Percentiles rank a stretch among this genome's conserved stretches.
phyloP scores from a whole-genome alignment of 2,329 filamentous ascomycete species.

The Trichoderma endophyticum region DNA sequence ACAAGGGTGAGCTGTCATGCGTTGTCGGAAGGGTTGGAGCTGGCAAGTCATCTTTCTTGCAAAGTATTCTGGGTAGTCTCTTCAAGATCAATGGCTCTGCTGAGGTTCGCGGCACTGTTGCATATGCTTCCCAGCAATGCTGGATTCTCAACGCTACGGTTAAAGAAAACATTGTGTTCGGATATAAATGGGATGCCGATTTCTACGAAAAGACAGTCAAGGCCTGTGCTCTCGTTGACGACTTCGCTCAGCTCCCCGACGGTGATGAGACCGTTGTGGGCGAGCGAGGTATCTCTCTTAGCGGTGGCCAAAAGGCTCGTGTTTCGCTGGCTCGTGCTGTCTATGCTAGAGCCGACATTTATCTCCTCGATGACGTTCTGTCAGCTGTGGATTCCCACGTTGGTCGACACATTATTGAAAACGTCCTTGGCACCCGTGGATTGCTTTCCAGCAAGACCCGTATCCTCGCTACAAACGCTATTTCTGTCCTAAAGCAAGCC shows the following conservation, averaged over 20 bases:
- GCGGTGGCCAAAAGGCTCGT: conserved; percentile 92
- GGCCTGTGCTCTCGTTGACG: conserved; percentile 85
- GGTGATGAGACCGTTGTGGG: conserved; percentile 96
- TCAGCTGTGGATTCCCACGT: conserved; percentile 99
- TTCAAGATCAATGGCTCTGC: conserved; percentile 87
- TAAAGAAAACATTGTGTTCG: conserved; percentile 95
- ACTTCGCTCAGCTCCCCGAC: conserved; percentile 89
- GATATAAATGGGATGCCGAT: conserved; percentile 85
- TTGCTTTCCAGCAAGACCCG: conserved; percentile 82
- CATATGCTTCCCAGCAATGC: conserved; percentile 87
- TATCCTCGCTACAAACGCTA: conserved; percentile 91
- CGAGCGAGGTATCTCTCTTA: conserved; percentile 92
- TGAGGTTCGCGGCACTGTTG: conserved; percentile 73
- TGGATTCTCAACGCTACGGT: conserved; percentile 99
- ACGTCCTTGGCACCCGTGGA: conserved; percentile 82
- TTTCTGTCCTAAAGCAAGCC: conserved; percentile 82
- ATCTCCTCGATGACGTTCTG: conserved; percentile 88
- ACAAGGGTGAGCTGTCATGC: conserved; percentile 90
- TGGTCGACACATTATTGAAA: conserved; percentile 89
- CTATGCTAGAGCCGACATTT: conserved; percentile 94
- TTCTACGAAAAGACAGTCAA: conserved; percentile 94
- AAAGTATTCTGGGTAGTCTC: conserved; percentile 83
- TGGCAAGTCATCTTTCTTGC: conserved; percentile 90
- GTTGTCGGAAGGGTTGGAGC: conserved; percentile 91
- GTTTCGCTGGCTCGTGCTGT: conserved; percentile 90